Evolutionary conservation across 768 basidiomycete species (phyloP), one percentile per base, ranked within the genome.

Genomic region (Mycena chlorophos): DNA sequence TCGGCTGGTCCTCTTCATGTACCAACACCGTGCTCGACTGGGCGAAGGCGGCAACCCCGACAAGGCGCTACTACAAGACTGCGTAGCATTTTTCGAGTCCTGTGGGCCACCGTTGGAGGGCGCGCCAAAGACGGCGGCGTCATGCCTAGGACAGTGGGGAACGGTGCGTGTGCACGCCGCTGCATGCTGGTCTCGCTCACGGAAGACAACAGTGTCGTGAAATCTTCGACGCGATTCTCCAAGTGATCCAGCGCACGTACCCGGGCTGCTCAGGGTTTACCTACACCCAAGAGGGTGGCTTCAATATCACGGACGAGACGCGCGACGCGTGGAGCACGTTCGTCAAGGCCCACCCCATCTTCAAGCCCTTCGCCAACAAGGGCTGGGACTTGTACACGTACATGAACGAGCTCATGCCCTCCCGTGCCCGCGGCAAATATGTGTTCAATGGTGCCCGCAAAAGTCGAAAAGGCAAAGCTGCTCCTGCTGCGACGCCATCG

Each of bases 271-370:
- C 53, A 3, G 57, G 57, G 2, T 58, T 52, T 52, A 53, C 53
- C 1, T 58, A 54, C 34, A 45, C 19, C 20, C 28, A 58, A 5
- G 48, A 58, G 10, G 2, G 22, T 2, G 57, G 57, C n/a, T 58
- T 58, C 42, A 52, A 54, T 17, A 52, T 54, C 48, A 54, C 52
- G 8, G 45, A 48, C 23, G 57, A 58, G 23, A 37, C 3, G 42
- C n/a, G 46, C 12, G 57, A 47, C 12, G 52, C 52, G 5, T 58
- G 57, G 52, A 12, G 27, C 5, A 43, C 46, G 10, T 58, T 58
- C 28, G 26, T 3, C 3, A 58, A 47, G 34, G 47, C 34, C 4
- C 57, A 58, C 13, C 22, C 52, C 8, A 31, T 47, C 52, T 58
- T 58, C 28, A 53, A 52, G 26, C 52, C 45, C 12, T 58, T 58